Percentiles rank a stretch among this genome's conserved stretches.
Conservation (phyloP, 768 basidiomycete species). For the Boletales sp. region DNA sequence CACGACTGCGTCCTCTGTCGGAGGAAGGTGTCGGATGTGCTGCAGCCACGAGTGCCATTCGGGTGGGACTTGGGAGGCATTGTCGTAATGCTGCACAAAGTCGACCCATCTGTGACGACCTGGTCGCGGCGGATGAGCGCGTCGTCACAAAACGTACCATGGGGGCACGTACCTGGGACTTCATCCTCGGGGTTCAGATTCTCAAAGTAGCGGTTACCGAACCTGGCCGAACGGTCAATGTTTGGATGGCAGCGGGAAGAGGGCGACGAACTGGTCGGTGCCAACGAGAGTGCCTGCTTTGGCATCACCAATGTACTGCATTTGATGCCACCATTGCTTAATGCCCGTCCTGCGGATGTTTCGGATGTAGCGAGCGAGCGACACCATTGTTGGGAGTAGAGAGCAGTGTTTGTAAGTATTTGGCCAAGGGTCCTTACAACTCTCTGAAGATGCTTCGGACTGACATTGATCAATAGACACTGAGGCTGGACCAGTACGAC, state of each 20-base stretch:
- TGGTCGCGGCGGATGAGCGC: slow-evolving; percentile 22
- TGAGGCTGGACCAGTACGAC: too few species aligned
- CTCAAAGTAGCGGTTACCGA: slow-evolving; percentile 94
- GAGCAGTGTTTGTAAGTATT: slow-evolving; percentile 21
- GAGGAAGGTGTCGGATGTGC: slow-evolving; percentile 84
- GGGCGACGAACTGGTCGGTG: slow-evolving; percentile 69
- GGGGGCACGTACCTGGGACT: slow-evolving; percentile 65
- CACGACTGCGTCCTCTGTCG: slow-evolving; percentile 69
- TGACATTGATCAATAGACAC: too few species aligned
- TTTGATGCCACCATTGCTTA: slow-evolving; percentile 84
- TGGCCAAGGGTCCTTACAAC: slow-evolving; percentile 4
- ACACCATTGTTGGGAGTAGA: slow-evolving; percentile 50
- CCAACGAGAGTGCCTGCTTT: slow-evolving; percentile 80
- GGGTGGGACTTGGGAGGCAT: slow-evolving; percentile 90
- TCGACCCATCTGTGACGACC: slow-evolving; percentile 98
- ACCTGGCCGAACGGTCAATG: slow-evolving; percentile 42
- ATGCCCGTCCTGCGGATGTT: slow-evolving; percentile 73
- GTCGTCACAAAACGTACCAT: background rate
- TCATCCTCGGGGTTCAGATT: slow-evolving; percentile 86
- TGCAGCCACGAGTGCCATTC: slow-evolving; percentile 97
- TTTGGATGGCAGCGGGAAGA: background rate
- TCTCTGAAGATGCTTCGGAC: too few species aligned
- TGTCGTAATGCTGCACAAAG: slow-evolving; percentile 84
- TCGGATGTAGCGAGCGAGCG: slow-evolving; percentile 71
- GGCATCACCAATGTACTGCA: slow-evolving; percentile 93